These are phyloP conservation scores for Phellopilus nigrolimitatus DNA, from an alignment of 1,284 basidiomycete genomes.

Conservation along the genomic window DNA sequence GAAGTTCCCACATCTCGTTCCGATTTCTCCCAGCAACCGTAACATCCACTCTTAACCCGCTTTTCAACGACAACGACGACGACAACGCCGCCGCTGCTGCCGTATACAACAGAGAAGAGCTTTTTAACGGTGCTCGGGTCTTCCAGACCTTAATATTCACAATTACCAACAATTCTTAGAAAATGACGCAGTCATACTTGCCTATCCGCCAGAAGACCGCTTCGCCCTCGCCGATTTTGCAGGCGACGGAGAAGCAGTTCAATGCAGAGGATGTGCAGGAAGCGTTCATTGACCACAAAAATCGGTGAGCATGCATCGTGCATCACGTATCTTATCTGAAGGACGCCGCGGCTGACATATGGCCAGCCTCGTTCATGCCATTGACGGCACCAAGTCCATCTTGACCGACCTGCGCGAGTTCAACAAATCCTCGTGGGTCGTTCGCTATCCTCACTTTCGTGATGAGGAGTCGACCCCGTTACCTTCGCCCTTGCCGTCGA, in stretches of 20 bases:
- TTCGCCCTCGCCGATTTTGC: conserved; percentile 25
- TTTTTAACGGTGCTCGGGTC: background rate
- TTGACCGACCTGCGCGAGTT: conserved; percentile 73
- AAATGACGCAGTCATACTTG: conserved; percentile 43
- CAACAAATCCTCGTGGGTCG: conserved; percentile 82
- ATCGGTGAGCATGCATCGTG: conserved; percentile 42
- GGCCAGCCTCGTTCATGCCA: conserved; percentile 66
- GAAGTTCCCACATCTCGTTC: too few species aligned
- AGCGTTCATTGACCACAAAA: conserved; percentile 65
- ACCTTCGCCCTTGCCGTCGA: conserved; percentile 25
- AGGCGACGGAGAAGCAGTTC: conserved; percentile 38
- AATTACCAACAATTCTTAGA: too few species aligned
- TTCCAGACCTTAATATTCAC: background rate
- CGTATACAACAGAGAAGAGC: too few species aligned
- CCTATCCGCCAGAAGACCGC: conserved; percentile 34
- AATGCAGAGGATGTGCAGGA: conserved; percentile 68
- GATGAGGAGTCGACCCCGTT: conserved; percentile 31
- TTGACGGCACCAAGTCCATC: conserved; percentile 68
- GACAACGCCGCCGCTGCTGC: too few species aligned
- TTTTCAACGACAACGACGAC: background rate
- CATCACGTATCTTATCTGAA: background rate
- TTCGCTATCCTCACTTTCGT: conserved; percentile 76
- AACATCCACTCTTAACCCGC: too few species aligned
- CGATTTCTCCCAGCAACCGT: too few species aligned
- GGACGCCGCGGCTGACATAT: conserved; percentile 14